These are phyloP conservation scores for Mortierella sp. DNA, from an alignment of 371 early-diverging fungal species.

Conservation along the genomic window DNA sequence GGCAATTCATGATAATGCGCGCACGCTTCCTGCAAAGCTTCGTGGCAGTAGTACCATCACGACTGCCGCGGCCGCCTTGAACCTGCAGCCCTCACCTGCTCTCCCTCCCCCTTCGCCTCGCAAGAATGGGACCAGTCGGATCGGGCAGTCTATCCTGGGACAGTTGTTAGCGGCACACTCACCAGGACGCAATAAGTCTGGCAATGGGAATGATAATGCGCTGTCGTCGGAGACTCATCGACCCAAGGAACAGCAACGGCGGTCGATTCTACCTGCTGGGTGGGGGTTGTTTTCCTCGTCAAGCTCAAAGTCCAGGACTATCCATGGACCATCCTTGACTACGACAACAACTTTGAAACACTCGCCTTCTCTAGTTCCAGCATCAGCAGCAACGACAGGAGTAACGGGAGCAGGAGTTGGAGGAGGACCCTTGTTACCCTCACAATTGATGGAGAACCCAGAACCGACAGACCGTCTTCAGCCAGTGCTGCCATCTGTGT, in stretches of 20 bases:
- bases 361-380: neutral
- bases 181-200: slow-evolving; percentile 36
- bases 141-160: slow-evolving; percentile 50
- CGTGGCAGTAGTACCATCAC: slow-evolving; percentile 3
- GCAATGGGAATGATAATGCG: slow-evolving; percentile 25
- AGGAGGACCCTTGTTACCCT: neutral
- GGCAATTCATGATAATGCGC: slow-evolving; percentile 37
- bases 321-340: slow-evolving; percentile 7
- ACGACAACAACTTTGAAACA: slow-evolving; percentile 2
- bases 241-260: slow-evolving; percentile 53
- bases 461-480: slow-evolving; percentile 29
- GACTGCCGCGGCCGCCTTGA: slow-evolving; percentile 13
- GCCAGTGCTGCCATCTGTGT: slow-evolving; percentile 38
- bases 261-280: slow-evolving; percentile 37
- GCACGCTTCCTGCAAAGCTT: slow-evolving; percentile 23
- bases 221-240: slow-evolving; percentile 49
- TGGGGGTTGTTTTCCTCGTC: slow-evolving; percentile 30
- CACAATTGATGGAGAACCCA: slow-evolving; percentile 24
- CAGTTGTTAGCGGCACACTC: slow-evolving; percentile 45
- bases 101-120: slow-evolving; percentile 9
- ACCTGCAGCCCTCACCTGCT: neutral
- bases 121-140: slow-evolving; percentile 29
- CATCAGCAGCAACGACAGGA: neutral
- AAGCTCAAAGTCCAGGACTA: slow-evolving; percentile 16
- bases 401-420: neutral